Percentiles rank a stretch among this genome's conserved stretches.
Conservation (phyloP, 257 asterid species). For the Galeopsis tetrahit region DNA sequence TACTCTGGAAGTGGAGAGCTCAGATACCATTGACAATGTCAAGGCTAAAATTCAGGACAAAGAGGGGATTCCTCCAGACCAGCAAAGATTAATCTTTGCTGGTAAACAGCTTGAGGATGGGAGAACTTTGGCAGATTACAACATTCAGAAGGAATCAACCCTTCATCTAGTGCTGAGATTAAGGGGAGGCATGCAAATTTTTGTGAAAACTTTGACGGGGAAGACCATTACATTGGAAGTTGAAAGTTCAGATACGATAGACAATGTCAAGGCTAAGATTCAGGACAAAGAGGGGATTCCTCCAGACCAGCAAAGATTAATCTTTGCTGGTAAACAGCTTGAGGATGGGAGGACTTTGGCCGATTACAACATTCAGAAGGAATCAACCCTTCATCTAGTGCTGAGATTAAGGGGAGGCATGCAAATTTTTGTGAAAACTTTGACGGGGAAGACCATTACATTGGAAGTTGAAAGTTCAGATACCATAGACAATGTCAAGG, state of each 20-base stretch:
- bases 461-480: slow-evolving; percentile 36
- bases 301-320: slow-evolving; percentile 29
- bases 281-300: slow-evolving; percentile 39
- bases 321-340: slow-evolving; percentile 38
- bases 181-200: slow-evolving; percentile 37
- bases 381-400: slow-evolving; percentile 38
- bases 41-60: slow-evolving; percentile 35
- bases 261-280: slow-evolving; percentile 32
- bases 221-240: slow-evolving; percentile 34
- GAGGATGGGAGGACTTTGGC: slow-evolving; percentile 41
- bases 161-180: slow-evolving; percentile 41
- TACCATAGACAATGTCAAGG: slow-evolving; percentile 31
- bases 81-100: slow-evolving; percentile 31
- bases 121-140: slow-evolving; percentile 33
- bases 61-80: slow-evolving; percentile 35
- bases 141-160: slow-evolving; percentile 38
- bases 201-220: slow-evolving; percentile 27
- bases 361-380: slow-evolving; percentile 39
- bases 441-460: slow-evolving; percentile 32
- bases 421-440: slow-evolving; percentile 34
- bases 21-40: slow-evolving; percentile 35
- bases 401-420: slow-evolving; percentile 33
- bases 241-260: slow-evolving; percentile 31
- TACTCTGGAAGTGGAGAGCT: slow-evolving; percentile 31
- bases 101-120: slow-evolving; percentile 39